Evolutionary conservation across 129 eudicot species (phyloP), one percentile per base, ranked within the genome.

Genomic region (Flaveria brownii): DNA sequence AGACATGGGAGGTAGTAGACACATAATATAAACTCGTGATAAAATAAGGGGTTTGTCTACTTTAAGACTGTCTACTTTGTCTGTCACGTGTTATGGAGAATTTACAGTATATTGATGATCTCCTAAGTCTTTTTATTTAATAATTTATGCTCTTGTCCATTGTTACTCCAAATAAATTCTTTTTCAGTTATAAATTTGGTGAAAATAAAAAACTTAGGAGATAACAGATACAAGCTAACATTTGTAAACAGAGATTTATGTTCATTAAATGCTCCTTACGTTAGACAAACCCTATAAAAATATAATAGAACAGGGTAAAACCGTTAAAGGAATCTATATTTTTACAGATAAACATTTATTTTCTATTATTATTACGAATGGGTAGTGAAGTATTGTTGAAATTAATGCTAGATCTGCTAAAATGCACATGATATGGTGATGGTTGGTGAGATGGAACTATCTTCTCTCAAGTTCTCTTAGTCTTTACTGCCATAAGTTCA

Each of bases 371-470:
- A 46, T 25, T 69, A 46, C 23, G 13, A 47, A 36, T 5, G 41
- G 43, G 54, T 46, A 50, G 52, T 59, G 49, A 60, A 62, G 56
- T 70, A 54, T 72, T 36, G 45, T 28, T 55, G 77, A 71, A 51
- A 64, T 78, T n/a, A 73, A 80, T 73, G 73, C 28, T 17, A 51
- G 64, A 49, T 71, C 56, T 76, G 84, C 77, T 63, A 81, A 51
- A 9, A 61, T 60, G 78, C 78, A 72, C 85, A 64, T 68, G 82
- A 10, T 26, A 55, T 80, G 68, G 78, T 73, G 22, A 51, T 72
- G 73, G 77, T 75, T 75, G 77, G 84, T 77, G 70, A 55, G 73
- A 66, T 63, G 70, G 82, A 63, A 71, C 63, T 82, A 71, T 77
- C 82, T 64, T 51, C 28, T 71, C 73, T 77, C 75, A 67, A 81